Base-by-base conservation (phyloP, 139 green algal species). In the Volvox africanus region DNA sequence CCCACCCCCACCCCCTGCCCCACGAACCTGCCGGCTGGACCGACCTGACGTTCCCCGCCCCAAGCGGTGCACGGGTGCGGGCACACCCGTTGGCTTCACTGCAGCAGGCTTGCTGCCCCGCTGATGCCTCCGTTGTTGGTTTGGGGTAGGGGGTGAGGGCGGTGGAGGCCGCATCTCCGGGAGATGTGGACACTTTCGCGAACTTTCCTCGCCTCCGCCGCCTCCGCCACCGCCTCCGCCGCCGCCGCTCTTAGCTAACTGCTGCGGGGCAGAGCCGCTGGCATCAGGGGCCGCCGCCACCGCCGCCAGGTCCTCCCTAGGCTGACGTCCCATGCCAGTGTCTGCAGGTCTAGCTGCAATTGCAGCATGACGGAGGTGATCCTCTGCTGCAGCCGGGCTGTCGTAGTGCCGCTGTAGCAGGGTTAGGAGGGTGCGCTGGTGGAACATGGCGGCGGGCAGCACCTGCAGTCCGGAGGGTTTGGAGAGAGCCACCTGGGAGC, bases 381-480 rank as follows among this genome's bases (percentile, higher is more conserved):
- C n/a, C 68, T 36, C 13, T 65, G 75, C 35, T 80, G 89, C 82
- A 76, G 69, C 37, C 37, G 28, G 37, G 16, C 37, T 30, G 22
- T 33, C n/a, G 85, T 89, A 89, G 85, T 75, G 44, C 26, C 33
- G 50, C n/a, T 65, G 67, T 50, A 94, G 77, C 75, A 94, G 92
- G 16, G 75, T 75, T 18, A 94, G 90, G 24, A 91, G 78, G 55
- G 90, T 94, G 62, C 93, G 91, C 37, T 95, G 87, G 84, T 93
- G 78, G 36, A 92, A 67, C 37, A 88, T 90, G n/a, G 90, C 89
- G 1, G 75, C 93, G 0, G 92, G 85, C 50, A 93, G 44, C 78
- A 92, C 93, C 86, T 95, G 92, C 77, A 95, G 86, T 0, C 93
- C 92, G 13, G 93, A 78, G 18, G 93, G 93, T 78, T 95, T 95